Evolutionary conservation across 2,329 filamentous ascomycete genomes (phyloP).

Genomic region (Aureobasidium sp.): DNA sequence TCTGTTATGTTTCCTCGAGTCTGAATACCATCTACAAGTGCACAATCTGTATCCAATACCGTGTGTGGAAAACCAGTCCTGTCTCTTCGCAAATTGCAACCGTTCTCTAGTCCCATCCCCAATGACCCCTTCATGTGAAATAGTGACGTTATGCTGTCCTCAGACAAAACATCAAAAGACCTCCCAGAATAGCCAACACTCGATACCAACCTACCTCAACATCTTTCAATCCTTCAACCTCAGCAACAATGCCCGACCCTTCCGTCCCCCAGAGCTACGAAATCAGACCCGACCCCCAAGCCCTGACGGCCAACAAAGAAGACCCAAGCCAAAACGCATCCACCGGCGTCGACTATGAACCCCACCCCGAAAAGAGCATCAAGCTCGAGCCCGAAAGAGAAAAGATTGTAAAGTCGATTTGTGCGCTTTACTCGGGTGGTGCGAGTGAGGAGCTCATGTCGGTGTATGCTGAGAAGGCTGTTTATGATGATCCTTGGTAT

Average conservation of each 20-base stretch:
- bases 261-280: slow-evolving; percentile 16
- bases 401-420: slow-evolving; percentile 38
- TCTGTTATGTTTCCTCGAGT: too few relatives aligned
- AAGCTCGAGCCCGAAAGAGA: slow-evolving; percentile 31
- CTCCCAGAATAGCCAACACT: too few relatives aligned
- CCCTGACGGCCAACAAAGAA: slow-evolving; percentile 25
- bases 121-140: slow-evolving; percentile 5
- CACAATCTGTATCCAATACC: neutral
- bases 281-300: slow-evolving; percentile 24
- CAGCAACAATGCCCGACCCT: slow-evolving; percentile 12
- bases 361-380: slow-evolving; percentile 33
- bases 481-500: slow-evolving; percentile 43
- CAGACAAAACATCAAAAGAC: neutral
- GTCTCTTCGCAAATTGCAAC: neutral
- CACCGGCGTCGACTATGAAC: slow-evolving; percentile 37
- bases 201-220: neutral
- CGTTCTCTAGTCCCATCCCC: neutral
- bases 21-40: too few relatives aligned
- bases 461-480: slow-evolving; percentile 41
- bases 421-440: slow-evolving; percentile 41
- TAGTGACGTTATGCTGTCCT: neutral
- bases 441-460: slow-evolving; percentile 43
- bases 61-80: too few relatives aligned
- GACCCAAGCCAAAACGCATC: slow-evolving; percentile 23
- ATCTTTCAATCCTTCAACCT: neutral